These are phyloP conservation scores for Dictyostelium brefeldianum DNA, from an alignment of 78 protist genomes.

Conservation along the genomic window DNA sequence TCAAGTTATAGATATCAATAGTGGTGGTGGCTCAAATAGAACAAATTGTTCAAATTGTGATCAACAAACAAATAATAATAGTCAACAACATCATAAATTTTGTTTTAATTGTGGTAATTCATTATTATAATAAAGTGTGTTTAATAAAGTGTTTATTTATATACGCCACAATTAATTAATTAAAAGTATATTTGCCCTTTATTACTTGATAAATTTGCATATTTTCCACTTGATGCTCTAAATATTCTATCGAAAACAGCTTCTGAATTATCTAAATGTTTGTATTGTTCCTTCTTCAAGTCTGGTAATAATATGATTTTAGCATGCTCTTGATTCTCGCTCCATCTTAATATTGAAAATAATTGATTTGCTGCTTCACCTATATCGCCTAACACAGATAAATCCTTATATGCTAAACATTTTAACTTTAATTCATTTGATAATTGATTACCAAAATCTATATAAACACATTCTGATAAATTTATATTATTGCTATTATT, in stretches of 20 bases:
- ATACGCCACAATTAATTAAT: too few relatives aligned
- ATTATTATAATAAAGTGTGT: neutral
- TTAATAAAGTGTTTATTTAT: too few relatives aligned
- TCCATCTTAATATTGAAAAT: conserved; percentile 72
- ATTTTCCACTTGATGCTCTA: conserved; percentile 73
- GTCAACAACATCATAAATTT: neutral
- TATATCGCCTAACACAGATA: conserved; percentile 18
- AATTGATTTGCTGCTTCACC: conserved; percentile 63
- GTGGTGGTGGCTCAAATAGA: neutral
- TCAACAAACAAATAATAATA: too few relatives aligned
- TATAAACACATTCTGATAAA: conserved; percentile 59
- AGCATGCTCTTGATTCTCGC: conserved; percentile 42
- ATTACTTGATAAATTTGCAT: conserved; percentile 14
- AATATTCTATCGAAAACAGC: conserved; percentile 77
- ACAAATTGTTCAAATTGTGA: conserved; percentile 35
- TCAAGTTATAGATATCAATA: neutral
- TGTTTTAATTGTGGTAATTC: conserved; percentile 28
- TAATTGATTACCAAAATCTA: conserved; percentile 67
- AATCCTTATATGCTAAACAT: conserved; percentile 69
- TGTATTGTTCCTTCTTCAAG: conserved; percentile 5
- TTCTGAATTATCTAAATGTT: conserved; percentile 25
- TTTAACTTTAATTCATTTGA: neutral
- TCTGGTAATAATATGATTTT: conserved; percentile 72
- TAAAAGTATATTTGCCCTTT: too few relatives aligned
- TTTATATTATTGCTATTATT: neutral